Percentiles rank a stretch among this genome's conserved stretches.
Evolutionary conservation across 768 basidiomycete genomes (phyloP).

Genomic region (Phlegmacium glaucopus): DNA sequence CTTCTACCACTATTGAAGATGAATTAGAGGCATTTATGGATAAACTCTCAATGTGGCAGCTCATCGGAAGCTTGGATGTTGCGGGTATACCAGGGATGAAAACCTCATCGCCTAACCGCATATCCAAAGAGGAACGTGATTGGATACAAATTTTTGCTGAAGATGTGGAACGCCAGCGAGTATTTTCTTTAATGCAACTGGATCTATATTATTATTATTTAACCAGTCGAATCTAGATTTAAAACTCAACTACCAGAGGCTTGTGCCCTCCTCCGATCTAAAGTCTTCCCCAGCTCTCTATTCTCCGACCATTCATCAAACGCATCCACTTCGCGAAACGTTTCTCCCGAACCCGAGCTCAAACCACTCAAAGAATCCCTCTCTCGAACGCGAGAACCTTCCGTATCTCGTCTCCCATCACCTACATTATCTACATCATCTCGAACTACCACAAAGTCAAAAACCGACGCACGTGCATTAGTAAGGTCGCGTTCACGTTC

Average conservation of each 20-base stretch:
- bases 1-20: slow-evolving; percentile 37
- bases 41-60: slow-evolving; percentile 76
- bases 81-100: slow-evolving; percentile 10
- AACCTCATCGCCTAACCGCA: slow-evolving; percentile 4
- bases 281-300: slow-evolving; percentile 64
- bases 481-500: slow-evolving; percentile 52
- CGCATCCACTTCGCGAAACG: slow-evolving; percentile 8
- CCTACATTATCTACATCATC: slow-evolving; percentile 22
- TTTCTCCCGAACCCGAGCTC: neutral
- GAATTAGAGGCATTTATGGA: slow-evolving; percentile 74
- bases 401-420: slow-evolving; percentile 29
- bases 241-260: slow-evolving; percentile 45
- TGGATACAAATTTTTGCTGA: slow-evolving; percentile 77
- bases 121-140: slow-evolving; percentile 40
- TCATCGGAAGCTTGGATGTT: slow-evolving; percentile 39
- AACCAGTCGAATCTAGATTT: slow-evolving; percentile 42
- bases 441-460: slow-evolving; percentile 5
- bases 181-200: slow-evolving; percentile 4
- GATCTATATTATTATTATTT: neutral
- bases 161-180: slow-evolving; percentile 63
- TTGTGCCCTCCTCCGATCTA: slow-evolving; percentile 57
- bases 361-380: slow-evolving; percentile 4
- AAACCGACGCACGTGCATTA: slow-evolving; percentile 16
- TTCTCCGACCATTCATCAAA: slow-evolving; percentile 38
- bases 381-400: slow-evolving; percentile 15